phyloP scores from a whole-genome alignment of 2,329 filamentous ascomycete species.

The Penicillium psychrosexuale region DNA sequence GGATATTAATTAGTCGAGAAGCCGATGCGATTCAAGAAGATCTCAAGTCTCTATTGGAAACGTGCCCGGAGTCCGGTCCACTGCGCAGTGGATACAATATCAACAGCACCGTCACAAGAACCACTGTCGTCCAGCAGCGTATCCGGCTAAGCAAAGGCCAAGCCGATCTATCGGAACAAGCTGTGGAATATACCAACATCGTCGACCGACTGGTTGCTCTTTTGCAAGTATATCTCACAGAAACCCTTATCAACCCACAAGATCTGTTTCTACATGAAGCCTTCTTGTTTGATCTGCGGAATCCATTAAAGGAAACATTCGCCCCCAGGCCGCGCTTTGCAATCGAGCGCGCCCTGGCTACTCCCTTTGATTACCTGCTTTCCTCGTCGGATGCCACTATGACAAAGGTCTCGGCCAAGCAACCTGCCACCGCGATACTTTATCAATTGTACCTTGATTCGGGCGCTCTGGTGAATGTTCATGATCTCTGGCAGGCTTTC shows the following conservation, averaged over 20 bases:
- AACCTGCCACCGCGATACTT: constrained; percentile 58
- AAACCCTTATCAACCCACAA: constrained; percentile 49
- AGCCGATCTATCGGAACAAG: constrained; percentile 52
- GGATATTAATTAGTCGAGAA: constrained; percentile 32
- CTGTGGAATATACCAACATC: constrained; percentile 55
- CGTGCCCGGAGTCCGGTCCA: constrained; percentile 47
- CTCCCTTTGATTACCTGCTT: constrained; percentile 60
- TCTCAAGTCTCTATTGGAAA: constrained; percentile 48
- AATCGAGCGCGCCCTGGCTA: constrained; percentile 58
- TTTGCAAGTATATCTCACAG: constrained; percentile 47
- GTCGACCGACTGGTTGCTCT: constrained; percentile 48
- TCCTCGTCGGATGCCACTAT: constrained; percentile 43
- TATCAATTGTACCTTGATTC: constrained; percentile 64
- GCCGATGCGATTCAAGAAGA: constrained; percentile 46
- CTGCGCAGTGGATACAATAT: constrained; percentile 74
- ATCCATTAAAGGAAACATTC: constrained; percentile 57
- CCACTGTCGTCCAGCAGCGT: constrained; percentile 59
- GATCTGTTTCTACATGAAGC: constrained; percentile 55
- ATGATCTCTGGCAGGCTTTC: constrained; percentile 62
- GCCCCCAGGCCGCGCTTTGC: constrained; percentile 57
- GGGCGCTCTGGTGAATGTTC: constrained; percentile 58
- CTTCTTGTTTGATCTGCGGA: constrained; percentile 57
- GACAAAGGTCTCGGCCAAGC: constrained; percentile 47
- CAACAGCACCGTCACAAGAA: constrained; percentile 55
- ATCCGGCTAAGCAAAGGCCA: constrained; percentile 58